Base-by-base conservation (phyloP, 306 rosid species). In the Dryas drummondii region DNA sequence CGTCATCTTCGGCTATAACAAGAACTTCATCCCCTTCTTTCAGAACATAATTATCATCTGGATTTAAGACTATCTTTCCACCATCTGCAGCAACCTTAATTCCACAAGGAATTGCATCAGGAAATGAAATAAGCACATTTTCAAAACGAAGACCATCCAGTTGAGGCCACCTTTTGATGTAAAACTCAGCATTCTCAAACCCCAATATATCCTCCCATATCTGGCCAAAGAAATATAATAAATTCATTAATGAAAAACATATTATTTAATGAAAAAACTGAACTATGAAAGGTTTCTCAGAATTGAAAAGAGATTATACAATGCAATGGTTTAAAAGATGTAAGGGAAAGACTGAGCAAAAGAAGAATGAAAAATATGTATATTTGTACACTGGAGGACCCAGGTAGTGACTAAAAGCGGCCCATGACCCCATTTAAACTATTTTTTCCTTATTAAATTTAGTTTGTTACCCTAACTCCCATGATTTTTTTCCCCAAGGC, bases 191-290 rank as follows among this genome's bases (percentile, higher is more conserved):
- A 86, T 94, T 94, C 91, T 94, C 98, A 85, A 94, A 94, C 22
- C 98, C 98, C 87, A 94, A 83, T 71, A 94, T 84, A 79, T 94
- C 98, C 87, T 94, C 98, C 98, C 98, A 94, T 87, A 94, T 91
- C 98, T 94, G 84, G 78, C 72, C 83, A 86, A 82, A 84, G 62
- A 72, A 66, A 74, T n/a, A 12, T 55, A 12, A 40, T 40, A 57
- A 17, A 16, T 49, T 50, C 56, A 54, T 42, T 32, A 63, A 41
- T 40, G 53, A 37, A 48, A 66, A 17, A 15, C 5, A n/a, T 47
- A 37, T 40, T 32, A 32, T 45, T 66, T 13, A 37, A 6, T 51
- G 22, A 1, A 45, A 37, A 52, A 51, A 51, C 53, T 51, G 40
- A 42, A 16, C 16, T 22, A n/a, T 2, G 45, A 1, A 12, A 6